Conservation (phyloP, 108 stramenopile species). For the Cyclotella baltica region DNA sequence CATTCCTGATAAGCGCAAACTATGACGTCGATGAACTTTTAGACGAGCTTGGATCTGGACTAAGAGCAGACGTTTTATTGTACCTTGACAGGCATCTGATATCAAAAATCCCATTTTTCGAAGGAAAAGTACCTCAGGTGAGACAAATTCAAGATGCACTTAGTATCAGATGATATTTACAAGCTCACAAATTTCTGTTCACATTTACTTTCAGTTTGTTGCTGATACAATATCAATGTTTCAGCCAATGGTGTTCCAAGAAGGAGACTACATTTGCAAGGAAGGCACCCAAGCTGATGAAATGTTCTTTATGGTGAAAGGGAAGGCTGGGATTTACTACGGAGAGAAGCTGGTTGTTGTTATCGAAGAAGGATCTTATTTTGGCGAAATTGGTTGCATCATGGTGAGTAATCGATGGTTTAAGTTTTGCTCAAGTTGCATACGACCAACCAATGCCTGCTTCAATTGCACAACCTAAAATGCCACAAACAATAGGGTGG, state of each 20-base stretch:
- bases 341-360: constrained; percentile 39
- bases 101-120: constrained; percentile 46
- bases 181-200: neutral
- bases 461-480: too few species aligned
- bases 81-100: constrained; percentile 50
- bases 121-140: constrained; percentile 33
- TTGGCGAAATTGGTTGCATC: constrained; percentile 62
- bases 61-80: constrained; percentile 47
- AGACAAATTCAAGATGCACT: neutral
- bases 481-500: constrained; percentile 10
- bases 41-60: constrained; percentile 32
- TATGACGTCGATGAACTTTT: constrained; percentile 53
- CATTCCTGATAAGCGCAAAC: constrained; percentile 28
- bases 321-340: constrained; percentile 45
- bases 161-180: neutral
- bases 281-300: constrained; percentile 57
- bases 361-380: constrained; percentile 54
- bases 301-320: constrained; percentile 56
- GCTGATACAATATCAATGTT: constrained; percentile 44
- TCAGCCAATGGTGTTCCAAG: constrained; percentile 48
- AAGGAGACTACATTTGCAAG: constrained; percentile 56
- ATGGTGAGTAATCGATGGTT: too few species aligned
- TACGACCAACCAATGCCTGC: too few species aligned
- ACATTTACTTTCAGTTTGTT: constrained; percentile 53
- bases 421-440: too few species aligned